Evolutionary conservation across 108 stramenopile species (phyloP).

Genomic region (Stephanodiscus minutulus): DNA sequence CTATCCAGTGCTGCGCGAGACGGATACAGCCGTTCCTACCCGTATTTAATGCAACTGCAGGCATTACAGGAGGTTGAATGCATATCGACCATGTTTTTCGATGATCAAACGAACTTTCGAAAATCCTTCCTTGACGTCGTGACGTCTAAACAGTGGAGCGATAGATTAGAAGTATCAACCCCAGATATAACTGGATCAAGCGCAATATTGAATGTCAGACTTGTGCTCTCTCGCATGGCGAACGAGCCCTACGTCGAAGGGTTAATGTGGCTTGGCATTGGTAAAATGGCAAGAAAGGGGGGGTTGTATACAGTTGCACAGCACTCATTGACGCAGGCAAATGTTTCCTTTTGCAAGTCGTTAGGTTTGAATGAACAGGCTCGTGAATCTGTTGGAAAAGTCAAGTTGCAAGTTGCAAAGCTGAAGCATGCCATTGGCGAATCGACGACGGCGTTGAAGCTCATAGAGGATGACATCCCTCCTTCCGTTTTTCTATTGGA

Average conservation of each 20-base stretch:
- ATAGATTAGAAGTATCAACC: constrained; percentile 49
- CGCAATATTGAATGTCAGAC: constrained; percentile 60
- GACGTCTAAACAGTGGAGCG: constrained; percentile 49
- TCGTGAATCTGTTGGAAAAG: constrained; percentile 35
- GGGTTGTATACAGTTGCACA: constrained; percentile 64
- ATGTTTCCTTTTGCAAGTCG: constrained; percentile 30
- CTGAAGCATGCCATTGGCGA: constrained; percentile 71
- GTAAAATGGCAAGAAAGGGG: constrained; percentile 71
- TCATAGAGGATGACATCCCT: constrained; percentile 60
- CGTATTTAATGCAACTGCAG: constrained; percentile 67
- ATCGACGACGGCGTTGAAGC: constrained; percentile 63
- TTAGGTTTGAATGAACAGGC: constrained; percentile 34
- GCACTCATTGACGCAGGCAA: constrained; percentile 68
- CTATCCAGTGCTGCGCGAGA: constrained; percentile 74
- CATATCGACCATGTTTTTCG: constrained; percentile 26
- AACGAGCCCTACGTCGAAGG: constrained; percentile 64
- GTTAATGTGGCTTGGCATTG: constrained; percentile 68
- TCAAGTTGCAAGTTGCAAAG: constrained; percentile 78
- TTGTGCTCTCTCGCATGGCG: constrained; percentile 72
- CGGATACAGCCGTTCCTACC: constrained; percentile 75
- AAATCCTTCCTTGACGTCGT: constrained; percentile 42
- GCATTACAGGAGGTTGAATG: constrained; percentile 80
- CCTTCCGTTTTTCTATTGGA: constrained; percentile 34
- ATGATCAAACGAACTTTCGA: constrained; percentile 9
- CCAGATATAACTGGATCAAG: constrained; percentile 49